Base-by-base conservation (phyloP, 2,329 filamentous ascomycete genomes). In the Nemania serpens region DNA sequence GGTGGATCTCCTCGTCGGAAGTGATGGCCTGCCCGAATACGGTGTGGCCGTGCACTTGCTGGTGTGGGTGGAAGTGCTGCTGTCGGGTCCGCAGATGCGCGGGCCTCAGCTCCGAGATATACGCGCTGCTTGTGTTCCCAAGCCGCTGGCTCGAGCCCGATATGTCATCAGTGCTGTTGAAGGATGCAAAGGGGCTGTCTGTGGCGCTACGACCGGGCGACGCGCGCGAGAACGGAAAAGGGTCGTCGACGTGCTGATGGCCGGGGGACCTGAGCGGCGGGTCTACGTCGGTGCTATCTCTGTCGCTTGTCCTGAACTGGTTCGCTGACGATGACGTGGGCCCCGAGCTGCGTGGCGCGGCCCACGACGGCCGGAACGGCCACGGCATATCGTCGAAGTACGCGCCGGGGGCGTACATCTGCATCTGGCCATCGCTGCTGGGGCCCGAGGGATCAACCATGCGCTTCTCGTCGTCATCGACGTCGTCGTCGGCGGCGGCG, bases 311-410 rank as follows among this genome's bases (percentile, higher is more conserved):
- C 17, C 34, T 25, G 20, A 53, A 39, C 39, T 11, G 50, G 10
- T 50, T 34, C 2, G 20, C 17, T 1, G 41, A n/a, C 13, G 52
- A 15, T n/a, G 55, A 10, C 48, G 34, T 12, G 10, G 42, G 43
- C 20, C 39, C 51, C 20, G 39, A 42, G 41, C 41, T 37, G 13
- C 43, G 50, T 13, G 42, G 48, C 47, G 20, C 39, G 13, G 43
- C 52, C 58, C 56, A 60, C 39, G 55, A 63, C 15, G 64, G 39
- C 34, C 60, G 55, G 45, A 62, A 62, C 13, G 62, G 59, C 64
- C 62, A 63, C 29, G 59, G 51, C 49, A 57, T 48, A 34, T 43
- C 52, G 48, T 60, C 42, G 57, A 57, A 61, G 18, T 61, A 39
- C 18, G 55, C 56, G 22, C 34, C 36, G 11, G 34, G 17, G 1